Evolutionary conservation across 768 basidiomycete species (phyloP), one percentile per base, ranked within the genome.

Genomic region (Calocera viscosa): DNA sequence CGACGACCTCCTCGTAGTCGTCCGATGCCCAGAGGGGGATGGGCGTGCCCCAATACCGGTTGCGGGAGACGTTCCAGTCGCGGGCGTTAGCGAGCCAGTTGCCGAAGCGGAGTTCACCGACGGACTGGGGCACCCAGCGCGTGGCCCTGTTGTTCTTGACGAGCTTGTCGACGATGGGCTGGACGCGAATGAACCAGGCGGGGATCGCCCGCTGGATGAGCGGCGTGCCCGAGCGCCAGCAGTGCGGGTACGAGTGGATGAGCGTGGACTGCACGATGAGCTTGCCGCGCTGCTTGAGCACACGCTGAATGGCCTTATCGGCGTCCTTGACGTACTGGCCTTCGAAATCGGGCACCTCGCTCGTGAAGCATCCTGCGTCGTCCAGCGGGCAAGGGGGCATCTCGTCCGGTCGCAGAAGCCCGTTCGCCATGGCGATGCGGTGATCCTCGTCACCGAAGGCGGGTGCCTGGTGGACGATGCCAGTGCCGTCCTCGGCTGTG

Each of bases 401-500:
- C 75, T 97, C 94, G 49, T 95, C 94, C 0, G 83, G 80, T 28
- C 81, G 81, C n/a, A 98, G 75, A 65, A 97, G 84, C 22, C 88
- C 90, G 72, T 95, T 83, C 2, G 85, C 85, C 68, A 95, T 82
- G 30, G 90, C 88, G 72, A 99, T 84, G 65, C 96, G 90, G 76
- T 97, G 91, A 82, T 99, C 96, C 72, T 99, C 96, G 75, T 98
- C 95, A 80, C 96, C 96, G 73, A 96, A 98, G 0, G 89, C 94
- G 1, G 96, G 96, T 1, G 96, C 93, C 78, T 99, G 96, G 75
- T 99, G 96, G 33, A 99, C 96, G 72, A 98, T 94, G 72, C 96
- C 96, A 32, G 96, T 99, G 73, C 96, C 96, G 68, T 93, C 90
- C 17, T 85, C 83, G 71, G 88, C 89, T 2, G 92, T 95, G 63